Evolutionary conservation across 2,329 filamentous ascomycete species (phyloP).

Genomic region (Colletotrichum viniferum): DNA sequence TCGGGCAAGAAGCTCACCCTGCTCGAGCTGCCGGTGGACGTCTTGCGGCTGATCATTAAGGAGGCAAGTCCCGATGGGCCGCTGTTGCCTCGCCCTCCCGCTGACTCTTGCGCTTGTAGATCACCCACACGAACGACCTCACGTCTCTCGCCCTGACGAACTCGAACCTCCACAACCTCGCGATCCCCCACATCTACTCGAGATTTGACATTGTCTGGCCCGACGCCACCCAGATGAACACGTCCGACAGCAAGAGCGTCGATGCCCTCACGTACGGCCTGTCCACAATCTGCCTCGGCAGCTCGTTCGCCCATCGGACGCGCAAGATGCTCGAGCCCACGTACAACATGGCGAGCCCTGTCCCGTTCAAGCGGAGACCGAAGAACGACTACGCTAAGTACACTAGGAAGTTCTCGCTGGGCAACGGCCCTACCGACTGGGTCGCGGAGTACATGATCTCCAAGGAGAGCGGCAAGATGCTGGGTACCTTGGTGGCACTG

Average conservation of each 20-base stretch:
- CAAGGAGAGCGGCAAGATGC: slow-evolving; percentile 86
- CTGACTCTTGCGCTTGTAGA: slow-evolving; percentile 45
- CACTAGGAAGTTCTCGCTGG: slow-evolving; percentile 81
- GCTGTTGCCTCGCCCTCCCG: background rate
- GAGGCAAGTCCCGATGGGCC: slow-evolving; percentile 57
- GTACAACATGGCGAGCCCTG: slow-evolving; percentile 15
- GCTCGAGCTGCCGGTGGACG: slow-evolving; percentile 78
- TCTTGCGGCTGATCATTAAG: slow-evolving; percentile 79
- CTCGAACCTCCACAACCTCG: slow-evolving; percentile 75
- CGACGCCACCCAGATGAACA: slow-evolving; percentile 63
- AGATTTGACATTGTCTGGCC: slow-evolving; percentile 91
- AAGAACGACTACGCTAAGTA: slow-evolving; percentile 77
- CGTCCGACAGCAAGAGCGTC: slow-evolving; percentile 72
- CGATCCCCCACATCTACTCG: slow-evolving; percentile 81
- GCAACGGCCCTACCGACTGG: slow-evolving; percentile 81
- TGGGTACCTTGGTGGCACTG: slow-evolving; percentile 81
- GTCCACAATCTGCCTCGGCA: slow-evolving; percentile 77
- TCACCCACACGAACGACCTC: slow-evolving; percentile 82
- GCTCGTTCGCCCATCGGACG: slow-evolving; percentile 44
- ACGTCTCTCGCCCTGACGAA: slow-evolving; percentile 79
- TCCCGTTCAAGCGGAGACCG: slow-evolving; percentile 12
- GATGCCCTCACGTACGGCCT: slow-evolving; percentile 85
- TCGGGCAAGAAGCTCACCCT: slow-evolving; percentile 53
- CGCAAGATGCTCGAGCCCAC: slow-evolving; percentile 34
- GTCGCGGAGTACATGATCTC: slow-evolving; percentile 82